phyloP scores from a whole-genome alignment of 345 rosid genomes.

The Rhizophora mangle region DNA sequence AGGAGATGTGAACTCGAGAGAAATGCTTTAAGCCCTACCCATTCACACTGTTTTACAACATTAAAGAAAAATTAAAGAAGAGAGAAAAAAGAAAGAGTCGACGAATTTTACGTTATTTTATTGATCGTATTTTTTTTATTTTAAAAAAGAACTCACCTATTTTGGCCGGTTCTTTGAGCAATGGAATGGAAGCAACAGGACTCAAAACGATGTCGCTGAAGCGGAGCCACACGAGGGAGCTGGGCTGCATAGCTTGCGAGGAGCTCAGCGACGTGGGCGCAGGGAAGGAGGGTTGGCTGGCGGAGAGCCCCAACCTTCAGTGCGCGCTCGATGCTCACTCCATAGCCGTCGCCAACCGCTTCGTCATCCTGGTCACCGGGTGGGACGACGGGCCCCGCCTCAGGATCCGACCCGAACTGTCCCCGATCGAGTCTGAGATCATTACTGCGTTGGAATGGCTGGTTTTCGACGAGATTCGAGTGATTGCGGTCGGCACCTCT shows the following conservation, averaged over 20 bases:
- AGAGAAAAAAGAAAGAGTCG: no score
- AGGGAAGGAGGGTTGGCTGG: conserved; percentile 93
- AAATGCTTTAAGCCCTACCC: no score
- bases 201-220: conserved; percentile 22
- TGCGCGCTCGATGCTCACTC: conserved; percentile 75
- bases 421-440: conserved; percentile 71
- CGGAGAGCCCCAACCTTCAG: conserved; percentile 50
- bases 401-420: conserved; percentile 85
- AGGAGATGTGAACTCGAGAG: no score
- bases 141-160: no score
- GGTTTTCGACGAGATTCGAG: conserved; percentile 68
- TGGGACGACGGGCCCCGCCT: conserved; percentile 70
- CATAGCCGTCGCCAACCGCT: conserved; percentile 64
- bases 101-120: no score
- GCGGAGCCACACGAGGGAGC: conserved; percentile 65
- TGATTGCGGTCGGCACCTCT: conserved; percentile 74
- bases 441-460: conserved; percentile 81
- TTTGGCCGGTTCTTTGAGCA: no score
- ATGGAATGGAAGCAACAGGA: no score
- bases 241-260: conserved; percentile 81
- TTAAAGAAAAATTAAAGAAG: no score
- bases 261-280: conserved; percentile 82
- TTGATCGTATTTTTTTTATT: no score
- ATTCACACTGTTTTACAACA: no score
- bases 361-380: conserved; percentile 47